Evolutionary conservation across 2,329 filamentous ascomycete genomes (phyloP), one percentile per base, ranked within the genome.

Genomic region (Neonectria hederae): DNA sequence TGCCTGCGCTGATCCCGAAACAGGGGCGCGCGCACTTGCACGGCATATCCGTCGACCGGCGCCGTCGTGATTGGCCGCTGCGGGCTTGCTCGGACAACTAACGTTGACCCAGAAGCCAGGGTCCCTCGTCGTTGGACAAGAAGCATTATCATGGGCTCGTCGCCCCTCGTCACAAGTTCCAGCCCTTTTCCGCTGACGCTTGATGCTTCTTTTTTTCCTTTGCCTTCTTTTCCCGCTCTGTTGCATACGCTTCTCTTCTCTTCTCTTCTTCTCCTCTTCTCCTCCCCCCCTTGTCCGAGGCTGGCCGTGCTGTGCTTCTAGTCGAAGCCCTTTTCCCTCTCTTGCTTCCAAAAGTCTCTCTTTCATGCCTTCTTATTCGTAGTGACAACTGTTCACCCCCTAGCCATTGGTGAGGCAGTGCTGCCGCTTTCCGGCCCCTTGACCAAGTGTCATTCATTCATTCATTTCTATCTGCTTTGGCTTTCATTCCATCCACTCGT

Each of bases 1-100:
- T 63, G 56, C 67, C 65, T 66, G 59, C 62, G 70, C 59, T 73
- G 67, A 72, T 73, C 65, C 68, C 64, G 70, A 73, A 73, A 73
- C 67, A 69, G 61, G 72, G 71, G 69, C 67, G 67, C 52, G 60
- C 53, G 62, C 58, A 51, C 53, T 53, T 38, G 49, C 45, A 65
- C 61, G 67, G 67, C 51, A 54, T 63, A 66, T 61, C 67, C 66
- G 69, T 55, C 51, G 43, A 46, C 61, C 32, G 56, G 43, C 43
- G 35, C 14, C 52, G 24, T 46, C 24, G 17, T 69, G 65, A 70
- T 73, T 73, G 70, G 70, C 52, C 26, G 56, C 53, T 72, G 70
- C 70, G 61, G 67, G 65, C 68, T 68, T 68, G 67, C 57, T 64
- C 30, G 38, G 59, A 51, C 62, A 42, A 51, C 54, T n/a, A 56